Conservation (phyloP, 2,329 filamentous ascomycete genomes). For the Hymenoscyphus occultus region DNA sequence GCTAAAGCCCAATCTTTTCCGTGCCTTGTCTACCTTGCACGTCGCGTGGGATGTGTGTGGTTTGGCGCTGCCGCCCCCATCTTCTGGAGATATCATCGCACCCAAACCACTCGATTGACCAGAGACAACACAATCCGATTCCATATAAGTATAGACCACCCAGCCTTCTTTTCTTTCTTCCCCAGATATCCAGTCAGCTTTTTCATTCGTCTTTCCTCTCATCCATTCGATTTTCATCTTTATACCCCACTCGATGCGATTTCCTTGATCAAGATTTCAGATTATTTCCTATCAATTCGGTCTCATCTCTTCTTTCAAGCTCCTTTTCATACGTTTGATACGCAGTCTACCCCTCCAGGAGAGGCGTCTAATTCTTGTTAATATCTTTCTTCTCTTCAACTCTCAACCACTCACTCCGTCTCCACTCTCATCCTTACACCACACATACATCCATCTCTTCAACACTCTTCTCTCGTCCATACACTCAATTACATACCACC, state of each 20-base stretch:
- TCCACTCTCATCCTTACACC: slow-evolving; percentile 1
- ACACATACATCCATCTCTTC: neutral
- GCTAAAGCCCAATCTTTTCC: slow-evolving; percentile 22
- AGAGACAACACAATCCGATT: slow-evolving; percentile 16
- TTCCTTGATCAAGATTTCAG: slow-evolving; percentile 15
- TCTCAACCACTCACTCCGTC: slow-evolving; percentile 7
- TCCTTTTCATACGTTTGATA: slow-evolving; percentile 18
- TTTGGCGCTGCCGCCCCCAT: slow-evolving; percentile 20
- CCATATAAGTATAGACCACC: slow-evolving; percentile 31
- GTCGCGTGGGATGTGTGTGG: slow-evolving; percentile 1
- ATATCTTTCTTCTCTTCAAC: slow-evolving; percentile 17
- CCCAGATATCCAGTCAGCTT: slow-evolving; percentile 20
- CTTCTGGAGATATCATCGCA: slow-evolving; percentile 7
- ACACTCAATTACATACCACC: slow-evolving; percentile 8
- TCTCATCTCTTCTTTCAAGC: slow-evolving; percentile 21
- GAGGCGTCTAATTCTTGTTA: slow-evolving; percentile 30
- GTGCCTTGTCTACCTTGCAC: slow-evolving; percentile 15
- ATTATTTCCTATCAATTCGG: slow-evolving; percentile 20
- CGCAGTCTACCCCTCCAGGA: slow-evolving; percentile 26
- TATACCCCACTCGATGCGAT: slow-evolving; percentile 27
- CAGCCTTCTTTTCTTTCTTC: slow-evolving; percentile 24
- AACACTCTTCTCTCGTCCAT: neutral
- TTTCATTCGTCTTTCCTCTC: slow-evolving; percentile 5
- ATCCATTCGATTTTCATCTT: slow-evolving; percentile 21
- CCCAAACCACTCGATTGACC: slow-evolving; percentile 21